phyloP scores from a whole-genome alignment of 2,329 filamentous ascomycete genomes.

The Tolypocladium guangdongense region DNA sequence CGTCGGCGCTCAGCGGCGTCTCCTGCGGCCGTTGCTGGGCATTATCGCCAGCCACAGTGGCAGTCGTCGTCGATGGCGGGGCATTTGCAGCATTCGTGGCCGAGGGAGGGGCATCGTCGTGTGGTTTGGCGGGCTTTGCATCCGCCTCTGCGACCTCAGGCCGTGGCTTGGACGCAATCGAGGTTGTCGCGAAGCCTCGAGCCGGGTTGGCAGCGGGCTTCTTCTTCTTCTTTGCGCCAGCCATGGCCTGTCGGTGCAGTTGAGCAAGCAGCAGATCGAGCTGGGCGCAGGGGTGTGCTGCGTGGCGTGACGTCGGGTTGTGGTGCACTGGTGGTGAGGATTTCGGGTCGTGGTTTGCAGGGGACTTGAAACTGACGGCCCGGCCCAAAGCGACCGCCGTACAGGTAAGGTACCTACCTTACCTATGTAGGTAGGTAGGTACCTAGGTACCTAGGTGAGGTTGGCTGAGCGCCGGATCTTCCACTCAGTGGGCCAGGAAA shows the following conservation, averaged over 20 bases:
- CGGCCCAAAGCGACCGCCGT: background rate
- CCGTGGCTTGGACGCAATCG: conserved; percentile 72
- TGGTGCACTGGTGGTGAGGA: background rate
- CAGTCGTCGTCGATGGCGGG: conserved; percentile 4
- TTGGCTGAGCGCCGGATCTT: background rate
- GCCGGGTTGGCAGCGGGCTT: conserved; percentile 81
- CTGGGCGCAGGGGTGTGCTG: background rate
- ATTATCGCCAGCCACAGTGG: background rate
- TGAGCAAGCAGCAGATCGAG: background rate
- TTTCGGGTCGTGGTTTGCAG: background rate
- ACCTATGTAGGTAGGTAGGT: too few species aligned
- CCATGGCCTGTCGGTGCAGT: conserved; percentile 39
- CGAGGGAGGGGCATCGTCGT: conserved; percentile 18
- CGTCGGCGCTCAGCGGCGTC: conserved; percentile 63
- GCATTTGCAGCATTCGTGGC: conserved; percentile 13
- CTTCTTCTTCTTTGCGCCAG: conserved; percentile 73
- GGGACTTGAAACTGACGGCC: background rate
- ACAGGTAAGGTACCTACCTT: too few species aligned
- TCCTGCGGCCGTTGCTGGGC: conserved; percentile 11
- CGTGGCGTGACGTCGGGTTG: background rate
- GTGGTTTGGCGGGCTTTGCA: conserved; percentile 15
- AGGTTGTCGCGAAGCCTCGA: conserved; percentile 88
- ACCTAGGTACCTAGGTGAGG: too few species aligned
- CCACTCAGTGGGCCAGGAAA: background rate
- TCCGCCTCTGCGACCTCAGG: conserved; percentile 41